Evolutionary conservation across 148 eudicot genomes (phyloP).

Genomic region (Amaranthus cruentus): DNA sequence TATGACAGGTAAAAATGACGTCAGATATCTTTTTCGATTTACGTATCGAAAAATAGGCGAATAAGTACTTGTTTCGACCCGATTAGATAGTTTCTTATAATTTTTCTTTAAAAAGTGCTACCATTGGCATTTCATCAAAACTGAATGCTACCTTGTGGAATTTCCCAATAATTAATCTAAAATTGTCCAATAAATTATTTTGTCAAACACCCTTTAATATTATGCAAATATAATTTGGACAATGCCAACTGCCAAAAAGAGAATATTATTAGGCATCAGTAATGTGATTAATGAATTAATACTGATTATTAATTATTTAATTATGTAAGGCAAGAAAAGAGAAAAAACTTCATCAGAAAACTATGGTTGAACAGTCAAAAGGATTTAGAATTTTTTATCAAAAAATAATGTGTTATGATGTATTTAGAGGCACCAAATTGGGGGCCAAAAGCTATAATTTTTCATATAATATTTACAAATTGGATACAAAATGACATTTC

Average conservation of each 20-base stretch:
- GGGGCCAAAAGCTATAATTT: constrained; percentile 7
- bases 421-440: constrained; percentile 7
- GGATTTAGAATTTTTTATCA: neutral
- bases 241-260: constrained; percentile 22
- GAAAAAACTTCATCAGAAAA: constrained; percentile 4
- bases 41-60: too few species aligned
- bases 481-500: neutral
- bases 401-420: constrained; percentile 8
- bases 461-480: neutral
- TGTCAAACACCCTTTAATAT: neutral
- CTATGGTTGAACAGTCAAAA: constrained; percentile 11
- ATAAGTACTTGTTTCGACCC: too few species aligned
- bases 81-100: too few species aligned
- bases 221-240: constrained; percentile 16
- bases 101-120: too few species aligned
- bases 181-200: too few species aligned
- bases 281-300: constrained; percentile 9
- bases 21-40: too few species aligned
- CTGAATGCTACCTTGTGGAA: too few species aligned
- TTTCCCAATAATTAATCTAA: too few species aligned
- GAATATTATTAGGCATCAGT: constrained; percentile 10
- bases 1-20: too few species aligned
- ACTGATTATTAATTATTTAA: neutral
- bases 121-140: too few species aligned
- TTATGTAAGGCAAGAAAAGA: constrained; percentile 6